Percentiles rank a stretch among this genome's conserved stretches.
phyloP scores from a whole-genome alignment of 345 rosid genomes.

The Trapa incisa region DNA sequence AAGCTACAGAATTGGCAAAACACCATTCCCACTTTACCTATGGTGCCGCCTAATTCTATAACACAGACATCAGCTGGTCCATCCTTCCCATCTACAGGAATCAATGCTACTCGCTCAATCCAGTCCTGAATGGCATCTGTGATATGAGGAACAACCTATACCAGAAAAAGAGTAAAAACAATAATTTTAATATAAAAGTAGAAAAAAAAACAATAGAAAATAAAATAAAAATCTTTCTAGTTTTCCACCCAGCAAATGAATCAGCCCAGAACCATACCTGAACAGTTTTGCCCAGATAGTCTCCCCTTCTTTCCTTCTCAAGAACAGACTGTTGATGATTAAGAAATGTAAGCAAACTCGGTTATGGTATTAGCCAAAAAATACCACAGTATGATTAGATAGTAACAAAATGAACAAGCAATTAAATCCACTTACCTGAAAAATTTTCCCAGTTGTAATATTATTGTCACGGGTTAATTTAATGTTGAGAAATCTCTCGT shows the following conservation, averaged over 20 bases:
- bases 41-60: conserved; percentile 96
- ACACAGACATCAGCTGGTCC: conserved; percentile 95
- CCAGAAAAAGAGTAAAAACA: conserved; percentile 3
- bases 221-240: not conserved
- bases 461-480: conserved; percentile 81
- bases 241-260: not conserved
- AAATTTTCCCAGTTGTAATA: conserved; percentile 88
- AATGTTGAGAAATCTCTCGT: conserved; percentile 81
- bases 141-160: conserved; percentile 90
- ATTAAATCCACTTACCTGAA: conserved; percentile 41
- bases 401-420: conserved; percentile 20
- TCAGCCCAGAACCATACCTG: conserved; percentile 37
- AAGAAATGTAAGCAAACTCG: conserved; percentile 3
- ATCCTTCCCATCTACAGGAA: conserved; percentile 79
- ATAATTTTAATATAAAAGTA: not conserved
- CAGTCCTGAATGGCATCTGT: conserved; percentile 95
- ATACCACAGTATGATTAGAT: conserved; percentile 21
- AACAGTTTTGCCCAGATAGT: conserved; percentile 92
- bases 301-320: conserved; percentile 87
- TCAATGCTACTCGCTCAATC: conserved; percentile 76
- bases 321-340: conserved; percentile 49
- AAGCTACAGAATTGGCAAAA: conserved; percentile 1
- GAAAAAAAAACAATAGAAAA: not conserved
- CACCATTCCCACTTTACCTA: conserved; percentile 35
- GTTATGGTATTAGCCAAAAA: conserved; percentile 8